Base-by-base conservation (phyloP, 306 rosid genomes). In the Oxytropis ochrocephala region DNA sequence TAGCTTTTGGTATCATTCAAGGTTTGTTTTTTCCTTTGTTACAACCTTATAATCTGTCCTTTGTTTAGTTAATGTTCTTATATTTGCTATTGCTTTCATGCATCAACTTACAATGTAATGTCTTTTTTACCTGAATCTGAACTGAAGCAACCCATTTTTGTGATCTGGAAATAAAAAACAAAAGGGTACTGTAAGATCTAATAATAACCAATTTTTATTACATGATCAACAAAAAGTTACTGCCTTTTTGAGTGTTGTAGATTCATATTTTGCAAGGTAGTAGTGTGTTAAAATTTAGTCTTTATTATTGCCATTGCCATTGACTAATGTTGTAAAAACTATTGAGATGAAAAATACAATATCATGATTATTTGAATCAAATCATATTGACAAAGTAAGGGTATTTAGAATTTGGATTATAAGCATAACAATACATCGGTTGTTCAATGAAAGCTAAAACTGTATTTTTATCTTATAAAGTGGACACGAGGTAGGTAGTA, bases 1-100 rank as follows among this genome's bases (percentile, higher is more conserved):
- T n/a, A n/a, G n/a, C 56, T n/a, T 41, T 71, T 54, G 29, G 18
- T 17, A 6, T 48, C 48, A 11, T 42, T 47, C 77, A 75, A 83
- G 86, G 86, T 79, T 50, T 36, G 69, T n/a, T 29, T 3, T 67
- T 53, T 44, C 13, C 21, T 82, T 39, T 64, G 10, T 58, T 65
- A 65, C 32, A 29, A 33, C 35, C 16, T 39, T 48, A 27, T 13
- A 13, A 29, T 77, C 43, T 33, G 8, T 4, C 36, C 11, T 70
- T 55, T 52, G 54, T 35, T 41, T 48, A 57, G 39, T 41, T 56
- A 11, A 27, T 72, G 46, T 32, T 43, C 12, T 21, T 13, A 8
- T 41, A 16, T 27, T 19, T 56, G 43, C 41, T 39, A 43, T 67
- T 61, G 49, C 60, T 62, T 77, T 69, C 63, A 56, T 56, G 19